These are phyloP conservation scores for Chlorella ohadii DNA, from an alignment of 139 green algal genomes.

Conservation along the genomic window DNA sequence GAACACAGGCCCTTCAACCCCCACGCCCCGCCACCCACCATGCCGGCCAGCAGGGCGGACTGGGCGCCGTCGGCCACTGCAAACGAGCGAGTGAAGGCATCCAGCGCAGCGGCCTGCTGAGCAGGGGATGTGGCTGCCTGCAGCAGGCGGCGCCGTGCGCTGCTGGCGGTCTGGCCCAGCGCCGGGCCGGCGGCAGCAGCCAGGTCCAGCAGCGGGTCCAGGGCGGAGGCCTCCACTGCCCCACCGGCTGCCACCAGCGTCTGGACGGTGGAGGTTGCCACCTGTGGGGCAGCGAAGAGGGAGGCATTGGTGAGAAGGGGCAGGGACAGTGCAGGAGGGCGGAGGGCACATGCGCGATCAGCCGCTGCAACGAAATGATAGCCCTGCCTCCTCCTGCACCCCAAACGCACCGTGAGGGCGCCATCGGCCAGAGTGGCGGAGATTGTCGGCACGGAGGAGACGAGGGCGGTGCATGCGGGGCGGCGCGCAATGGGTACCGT, in stretches of 20 bases:
- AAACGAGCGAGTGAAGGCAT: background rate
- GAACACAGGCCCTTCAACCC: no score
- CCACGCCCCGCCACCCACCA: background rate
- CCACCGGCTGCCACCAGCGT: background rate
- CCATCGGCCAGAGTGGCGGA: no score
- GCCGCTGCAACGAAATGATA: background rate
- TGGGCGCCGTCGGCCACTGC: background rate
- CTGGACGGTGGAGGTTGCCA: background rate
- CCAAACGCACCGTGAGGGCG: no score
- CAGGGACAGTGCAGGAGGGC: background rate
- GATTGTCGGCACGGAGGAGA: no score
- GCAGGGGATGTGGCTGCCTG: background rate
- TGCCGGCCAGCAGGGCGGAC: background rate
- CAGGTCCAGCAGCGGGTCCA: background rate
- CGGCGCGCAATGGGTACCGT: conserved; percentile 14
- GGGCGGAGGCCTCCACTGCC: background rate
- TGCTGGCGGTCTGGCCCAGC: background rate
- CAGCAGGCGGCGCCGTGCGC: conserved; percentile 3
- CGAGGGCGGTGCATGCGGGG: conserved; percentile 4
- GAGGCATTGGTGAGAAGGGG: background rate
- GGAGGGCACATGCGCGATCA: background rate
- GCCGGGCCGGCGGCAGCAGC: background rate
- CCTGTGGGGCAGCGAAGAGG: background rate
- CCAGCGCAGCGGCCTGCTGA: background rate
- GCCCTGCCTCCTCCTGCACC: background rate